Evolutionary conservation across 2,329 filamentous ascomycete species (phyloP).

Genomic region (Fonsecaea monophora): DNA sequence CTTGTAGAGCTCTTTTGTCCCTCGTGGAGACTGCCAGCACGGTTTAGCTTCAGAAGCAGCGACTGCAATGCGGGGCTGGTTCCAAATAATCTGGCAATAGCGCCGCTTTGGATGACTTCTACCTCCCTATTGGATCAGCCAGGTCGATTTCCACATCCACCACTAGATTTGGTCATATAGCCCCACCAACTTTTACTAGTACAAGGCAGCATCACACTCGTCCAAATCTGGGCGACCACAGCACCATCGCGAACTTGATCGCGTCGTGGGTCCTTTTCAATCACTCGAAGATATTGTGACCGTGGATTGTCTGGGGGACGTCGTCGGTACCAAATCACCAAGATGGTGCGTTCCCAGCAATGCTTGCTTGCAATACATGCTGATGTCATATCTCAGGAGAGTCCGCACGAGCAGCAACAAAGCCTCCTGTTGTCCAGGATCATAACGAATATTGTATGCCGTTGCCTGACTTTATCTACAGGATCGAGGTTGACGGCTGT

Average conservation of each 20-base stretch:
- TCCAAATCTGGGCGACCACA: not conserved
- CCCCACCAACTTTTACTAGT: not conserved
- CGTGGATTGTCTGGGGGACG: not conserved
- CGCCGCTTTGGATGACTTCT: no score
- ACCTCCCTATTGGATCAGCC: not conserved
- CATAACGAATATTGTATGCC: constrained; percentile 90
- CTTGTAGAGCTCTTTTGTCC: no score
- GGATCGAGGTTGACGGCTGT: constrained; percentile 11
- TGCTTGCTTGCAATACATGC: not conserved
- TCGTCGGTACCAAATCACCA: not conserved
- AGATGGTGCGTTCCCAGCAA: constrained; percentile 14
- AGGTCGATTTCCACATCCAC: not conserved
- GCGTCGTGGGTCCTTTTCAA: not conserved
- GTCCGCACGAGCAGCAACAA: constrained; percentile 97
- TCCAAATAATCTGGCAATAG: no score
- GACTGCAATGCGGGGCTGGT: no score
- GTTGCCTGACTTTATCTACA: constrained; percentile 27
- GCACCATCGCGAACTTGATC: not conserved
- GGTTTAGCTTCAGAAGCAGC: no score
- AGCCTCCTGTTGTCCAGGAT: constrained; percentile 90
- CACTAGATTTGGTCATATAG: no score
- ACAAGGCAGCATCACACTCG: not conserved
- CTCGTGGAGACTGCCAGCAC: no score
- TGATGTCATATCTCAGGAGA: constrained; percentile 66
- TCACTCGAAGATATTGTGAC: not conserved